phyloP scores from a whole-genome alignment of 768 basidiomycete species.

The Leccinellum luteum region DNA sequence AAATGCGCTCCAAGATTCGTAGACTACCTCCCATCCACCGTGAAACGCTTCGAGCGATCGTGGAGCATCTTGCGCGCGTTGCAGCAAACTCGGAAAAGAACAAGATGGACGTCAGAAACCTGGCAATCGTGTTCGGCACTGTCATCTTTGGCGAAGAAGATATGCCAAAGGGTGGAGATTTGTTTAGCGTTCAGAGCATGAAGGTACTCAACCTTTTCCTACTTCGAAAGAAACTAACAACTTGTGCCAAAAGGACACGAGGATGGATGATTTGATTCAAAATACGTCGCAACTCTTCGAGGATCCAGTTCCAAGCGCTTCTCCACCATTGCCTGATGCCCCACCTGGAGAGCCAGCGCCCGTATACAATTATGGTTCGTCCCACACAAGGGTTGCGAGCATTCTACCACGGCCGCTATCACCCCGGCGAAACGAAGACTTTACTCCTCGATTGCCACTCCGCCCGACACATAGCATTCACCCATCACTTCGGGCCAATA shows the following conservation, averaged over 20 bases:
- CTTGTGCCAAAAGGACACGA: conserved; percentile 45
- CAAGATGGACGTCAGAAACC: conserved; percentile 92
- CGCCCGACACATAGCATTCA: conserved; percentile 76
- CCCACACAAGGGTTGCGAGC: conserved; percentile 61
- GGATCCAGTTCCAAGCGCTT: conserved; percentile 50
- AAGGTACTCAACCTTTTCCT: conserved; percentile 51
- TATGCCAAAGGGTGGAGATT: conserved; percentile 71
- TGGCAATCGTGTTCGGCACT: conserved; percentile 86
- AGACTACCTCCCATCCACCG: conserved; percentile 82
- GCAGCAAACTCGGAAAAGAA: conserved; percentile 66
- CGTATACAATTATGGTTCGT: conserved; percentile 63
- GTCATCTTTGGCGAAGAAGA: conserved; percentile 94
- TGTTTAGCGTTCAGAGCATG: conserved; percentile 67
- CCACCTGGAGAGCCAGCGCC: conserved; percentile 63
- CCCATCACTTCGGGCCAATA: conserved; percentile 58
- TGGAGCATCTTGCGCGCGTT: conserved; percentile 82
- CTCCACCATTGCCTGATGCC: conserved; percentile 73
- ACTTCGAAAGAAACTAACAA: conserved; percentile 34
- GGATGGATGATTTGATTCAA: conserved; percentile 86
- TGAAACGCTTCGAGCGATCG: conserved; percentile 71
- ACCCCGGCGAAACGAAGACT: conserved; percentile 52
- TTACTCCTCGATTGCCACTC: conserved; percentile 65
- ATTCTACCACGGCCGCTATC: conserved; percentile 33
- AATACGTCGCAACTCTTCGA: conserved; percentile 63
- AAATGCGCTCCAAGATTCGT: conserved; percentile 86